Evolutionary conservation across 768 basidiomycete genomes (phyloP).

Genomic region (Tulasnella sp.): DNA sequence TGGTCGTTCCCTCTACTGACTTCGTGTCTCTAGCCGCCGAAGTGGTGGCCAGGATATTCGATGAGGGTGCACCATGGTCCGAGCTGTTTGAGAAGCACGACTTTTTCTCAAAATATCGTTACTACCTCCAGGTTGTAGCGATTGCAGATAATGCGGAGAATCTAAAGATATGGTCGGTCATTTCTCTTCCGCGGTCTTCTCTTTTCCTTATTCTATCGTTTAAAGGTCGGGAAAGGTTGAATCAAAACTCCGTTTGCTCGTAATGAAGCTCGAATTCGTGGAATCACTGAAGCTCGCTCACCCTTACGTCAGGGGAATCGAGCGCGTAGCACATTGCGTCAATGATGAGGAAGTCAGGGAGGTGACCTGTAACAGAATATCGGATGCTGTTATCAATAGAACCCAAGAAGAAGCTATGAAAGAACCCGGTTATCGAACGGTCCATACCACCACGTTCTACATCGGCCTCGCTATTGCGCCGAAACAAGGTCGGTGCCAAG

Average conservation of each 20-base stretch:
- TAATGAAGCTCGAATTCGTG: slow-evolving; percentile 96
- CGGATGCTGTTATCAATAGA: slow-evolving; percentile 63
- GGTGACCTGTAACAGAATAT: slow-evolving; percentile 84
- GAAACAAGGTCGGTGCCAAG: too few species aligned
- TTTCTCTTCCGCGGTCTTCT: neutral
- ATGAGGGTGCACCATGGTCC: slow-evolving; percentile 78
- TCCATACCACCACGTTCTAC: slow-evolving; percentile 95
- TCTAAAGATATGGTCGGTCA: slow-evolving; percentile 84
- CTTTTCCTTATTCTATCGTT: neutral
- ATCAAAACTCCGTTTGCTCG: slow-evolving; percentile 89
- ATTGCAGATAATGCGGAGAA: slow-evolving; percentile 78
- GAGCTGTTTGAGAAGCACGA: slow-evolving; percentile 94
- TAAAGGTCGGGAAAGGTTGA: slow-evolving; percentile 95
- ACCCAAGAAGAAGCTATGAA: slow-evolving; percentile 74
- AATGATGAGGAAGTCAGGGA: slow-evolving; percentile 81
- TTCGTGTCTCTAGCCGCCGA: slow-evolving; percentile 62
- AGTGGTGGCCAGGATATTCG: slow-evolving; percentile 88
- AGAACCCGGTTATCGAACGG: slow-evolving; percentile 67
- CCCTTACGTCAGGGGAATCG: slow-evolving; percentile 92
- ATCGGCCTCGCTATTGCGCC: too few species aligned
- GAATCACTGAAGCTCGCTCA: slow-evolving; percentile 89
- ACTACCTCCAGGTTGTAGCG: slow-evolving; percentile 94
- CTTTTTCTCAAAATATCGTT: slow-evolving; percentile 94
- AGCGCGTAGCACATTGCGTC: slow-evolving; percentile 77
- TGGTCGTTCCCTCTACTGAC: neutral